Base-by-base conservation (phyloP, 139 green algal species). In the Chlamydomonas asymmetrica region DNA sequence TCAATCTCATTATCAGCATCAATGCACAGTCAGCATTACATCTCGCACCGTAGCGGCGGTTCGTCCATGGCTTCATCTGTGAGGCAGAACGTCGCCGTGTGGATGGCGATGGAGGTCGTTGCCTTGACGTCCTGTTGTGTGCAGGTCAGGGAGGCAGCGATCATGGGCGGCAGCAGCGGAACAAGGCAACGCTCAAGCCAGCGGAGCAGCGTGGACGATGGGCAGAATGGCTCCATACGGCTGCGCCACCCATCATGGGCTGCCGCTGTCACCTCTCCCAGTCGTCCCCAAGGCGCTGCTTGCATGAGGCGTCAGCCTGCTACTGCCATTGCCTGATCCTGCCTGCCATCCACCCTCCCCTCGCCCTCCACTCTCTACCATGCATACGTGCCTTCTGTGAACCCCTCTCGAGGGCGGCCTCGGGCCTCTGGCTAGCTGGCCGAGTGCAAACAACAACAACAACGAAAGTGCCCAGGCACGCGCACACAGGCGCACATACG, bases 81-180 rank as follows among this genome's bases (percentile, higher is more conserved):
- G 3, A 91, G 83, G 57, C 50, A 62, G 71, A 90, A 96, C 25
- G 92, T 96, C 65, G 80, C 83, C 37, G 78, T 90, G 82, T 97
- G 92, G 35, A 94, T 88, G 29, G 63, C 84, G 34, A 95, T 64
- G 61, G 73, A 85, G 1, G 49, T 57, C 57, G 63, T 77, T 9
- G 79, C 71, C 0, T 45, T 22, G 23, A 94, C 80, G 29, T 94
- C 88, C 38, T 62, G n/a, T 66, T 93, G 87, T 0, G 94, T 59
- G 32, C 45, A 7, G 4, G 9, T 23, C 13, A 69, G 13, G 8
- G 38, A 29, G 18, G 22, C 32, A 25, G 25, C 5, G 10, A 5
- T 31, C 8, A 23, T 32, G 8, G 37, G 25, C 54, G 37, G 32
- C 37, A 69, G 29, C 22, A 56, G 13, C 23, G 18, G 16, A 32